These are phyloP conservation scores for Picochlorum sp. DNA, from an alignment of 139 green algal genomes.

Conservation along the genomic window DNA sequence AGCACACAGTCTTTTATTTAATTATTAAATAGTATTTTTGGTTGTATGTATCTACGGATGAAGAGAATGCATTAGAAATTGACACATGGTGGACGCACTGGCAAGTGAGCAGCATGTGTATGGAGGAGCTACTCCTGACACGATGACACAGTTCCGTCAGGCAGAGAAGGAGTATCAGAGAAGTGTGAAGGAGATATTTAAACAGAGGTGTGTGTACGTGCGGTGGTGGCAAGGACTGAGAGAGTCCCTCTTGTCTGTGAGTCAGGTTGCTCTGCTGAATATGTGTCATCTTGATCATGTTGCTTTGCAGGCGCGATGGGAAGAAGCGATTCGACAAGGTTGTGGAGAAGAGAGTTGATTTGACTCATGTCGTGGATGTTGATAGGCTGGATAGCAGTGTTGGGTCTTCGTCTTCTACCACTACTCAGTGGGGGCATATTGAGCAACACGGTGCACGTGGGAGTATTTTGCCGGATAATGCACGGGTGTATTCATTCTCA, in stretches of 20 bases:
- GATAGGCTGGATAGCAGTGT: neutral
- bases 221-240: neutral
- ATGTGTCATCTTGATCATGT: neutral
- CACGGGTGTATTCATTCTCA: conserved; percentile 8
- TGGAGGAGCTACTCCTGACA: neutral
- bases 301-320: conserved; percentile 25
- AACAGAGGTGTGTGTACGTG: neutral
- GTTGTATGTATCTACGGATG: neutral
- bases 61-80: too few relatives aligned
- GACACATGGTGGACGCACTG: too few relatives aligned
- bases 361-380: conserved; percentile 43
- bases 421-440: neutral
- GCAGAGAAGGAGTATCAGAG: conserved; percentile 55
- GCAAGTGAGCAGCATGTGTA: neutral
- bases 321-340: conserved; percentile 18
- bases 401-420: neutral
- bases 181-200: conserved; percentile 23
- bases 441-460: too few relatives aligned
- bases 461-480: too few relatives aligned
- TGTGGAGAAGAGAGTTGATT: conserved; percentile 24
- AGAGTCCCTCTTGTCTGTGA: neutral
- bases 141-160: conserved; percentile 37
- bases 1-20: neutral
- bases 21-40: neutral
- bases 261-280: neutral